Base-by-base conservation (phyloP, 352 stramenopile species). In the Albugo candida region DNA sequence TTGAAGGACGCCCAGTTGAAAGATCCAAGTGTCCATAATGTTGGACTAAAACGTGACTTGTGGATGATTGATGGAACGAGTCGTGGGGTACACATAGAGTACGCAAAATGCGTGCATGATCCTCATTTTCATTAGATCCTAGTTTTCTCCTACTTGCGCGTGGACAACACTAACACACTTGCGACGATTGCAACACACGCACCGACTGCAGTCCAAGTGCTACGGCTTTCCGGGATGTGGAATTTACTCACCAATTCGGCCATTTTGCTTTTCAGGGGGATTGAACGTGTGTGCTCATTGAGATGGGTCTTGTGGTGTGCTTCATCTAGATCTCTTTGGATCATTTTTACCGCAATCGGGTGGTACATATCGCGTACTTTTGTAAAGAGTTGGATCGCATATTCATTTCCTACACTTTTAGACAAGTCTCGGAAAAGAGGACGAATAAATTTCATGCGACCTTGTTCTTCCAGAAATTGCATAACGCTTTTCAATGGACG, bases 391-490 rank as follows among this genome's bases (percentile, higher is more conserved):
- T 41, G 36, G 14, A 37, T 36, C 20, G 51, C 51, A 31, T 19
- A 41, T 0, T 37, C 45, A 18, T 5, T 37, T 13, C 51, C 51
- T 11, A 16, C 21, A 14, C 24, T 36, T 19, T 54, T 40, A 24
- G 49, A 41, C 24, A 84, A 37, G 36, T 82, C 72, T 11, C 67
- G 67, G 50, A 78, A 81, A 11, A 84, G 60, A 39, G 69, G 71
- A 21, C 68, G 68, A 17, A 81, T 65, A 42, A 74, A 83, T 63
- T 83, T 83, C 71, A 83, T 81, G 40, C 71, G 69, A 36, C 69
- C 71, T 44, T 83, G 71, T 45, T 83, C 71, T 38, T 73, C 63
- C 17, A 82, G 46, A 44, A 83, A 75, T 34, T 55, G 53, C 0
- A 64, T 55, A 11, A 62, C 70, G 31, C 58, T 56, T 19, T 61